Percentiles rank a stretch among this genome's conserved stretches.
Conservation (phyloP, 129 eudicot species). For the Pittosporum tobira region DNA sequence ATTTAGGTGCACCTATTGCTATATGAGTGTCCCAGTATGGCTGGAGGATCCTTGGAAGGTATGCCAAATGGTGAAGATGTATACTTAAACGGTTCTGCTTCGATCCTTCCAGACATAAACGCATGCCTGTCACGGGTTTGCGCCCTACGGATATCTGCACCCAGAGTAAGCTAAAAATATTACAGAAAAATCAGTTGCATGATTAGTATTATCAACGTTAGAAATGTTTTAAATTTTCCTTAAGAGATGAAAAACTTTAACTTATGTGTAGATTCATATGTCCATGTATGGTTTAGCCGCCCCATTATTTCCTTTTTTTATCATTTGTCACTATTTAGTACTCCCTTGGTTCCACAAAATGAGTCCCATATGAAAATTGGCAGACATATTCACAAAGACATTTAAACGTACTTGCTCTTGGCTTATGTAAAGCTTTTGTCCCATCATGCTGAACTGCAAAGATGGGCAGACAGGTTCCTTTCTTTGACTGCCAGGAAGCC, state of each 20-base stretch:
- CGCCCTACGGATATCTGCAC: conserved; percentile 63
- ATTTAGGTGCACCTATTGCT: conserved; percentile 69
- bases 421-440: conserved; percentile 61
- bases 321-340: too few species aligned
- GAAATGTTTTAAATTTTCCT: too few species aligned
- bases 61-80: conserved; percentile 53
- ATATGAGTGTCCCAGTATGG: conserved; percentile 72
- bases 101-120: conserved; percentile 50
- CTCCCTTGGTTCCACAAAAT: too few species aligned
- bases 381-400: neutral
- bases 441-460: conserved; percentile 73
- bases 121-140: conserved; percentile 59
- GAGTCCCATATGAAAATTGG: too few species aligned
- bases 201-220: neutral
- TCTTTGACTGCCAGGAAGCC: conserved; percentile 50
- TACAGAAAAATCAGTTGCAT: neutral
- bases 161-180: neutral
- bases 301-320: too few species aligned
- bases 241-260: too few species aligned
- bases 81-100: conserved; percentile 52
- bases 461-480: conserved; percentile 76
- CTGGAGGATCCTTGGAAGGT: conserved; percentile 56
- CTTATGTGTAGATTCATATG: too few species aligned
- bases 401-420: conserved; percentile 48
- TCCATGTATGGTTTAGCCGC: too few species aligned